Evolutionary conservation across 73 alveolate species (phyloP).

Genomic region (Uronychia setigera): DNA sequence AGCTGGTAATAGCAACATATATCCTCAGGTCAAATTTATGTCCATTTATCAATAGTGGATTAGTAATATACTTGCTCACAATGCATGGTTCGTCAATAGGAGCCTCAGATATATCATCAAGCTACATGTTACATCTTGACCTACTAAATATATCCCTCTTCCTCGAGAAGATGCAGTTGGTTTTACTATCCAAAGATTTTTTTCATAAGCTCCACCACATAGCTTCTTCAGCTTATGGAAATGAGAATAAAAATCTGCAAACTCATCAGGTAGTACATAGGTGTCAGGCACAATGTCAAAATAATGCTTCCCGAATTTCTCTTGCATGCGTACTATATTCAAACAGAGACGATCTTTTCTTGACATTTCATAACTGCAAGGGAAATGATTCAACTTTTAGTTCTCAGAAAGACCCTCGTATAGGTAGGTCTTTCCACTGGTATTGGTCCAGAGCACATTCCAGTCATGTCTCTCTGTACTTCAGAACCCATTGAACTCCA

Average conservation of each 20-base stretch:
- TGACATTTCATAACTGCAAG: slow-evolving; percentile 82
- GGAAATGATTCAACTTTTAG: slow-evolving; percentile 87
- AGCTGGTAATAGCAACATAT: slow-evolving; percentile 85
- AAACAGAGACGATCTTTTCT: slow-evolving; percentile 85
- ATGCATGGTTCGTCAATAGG: slow-evolving; percentile 74
- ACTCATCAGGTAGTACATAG: slow-evolving; percentile 85
- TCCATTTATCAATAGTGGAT: slow-evolving; percentile 86
- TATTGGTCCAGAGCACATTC: slow-evolving; percentile 72
- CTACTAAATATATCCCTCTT: slow-evolving; percentile 82
- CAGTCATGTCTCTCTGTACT: slow-evolving; percentile 74
- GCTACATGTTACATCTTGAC: slow-evolving; percentile 43
- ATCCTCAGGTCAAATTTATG: slow-evolving; percentile 87
- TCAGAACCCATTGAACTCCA: slow-evolving; percentile 55
- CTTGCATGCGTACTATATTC: slow-evolving; percentile 75
- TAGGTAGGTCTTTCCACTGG: slow-evolving; percentile 66
- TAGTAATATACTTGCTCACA: slow-evolving; percentile 77
- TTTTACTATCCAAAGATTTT: slow-evolving; percentile 85
- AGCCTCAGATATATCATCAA: slow-evolving; percentile 75
- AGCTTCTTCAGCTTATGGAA: slow-evolving; percentile 45
- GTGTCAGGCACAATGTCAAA: slow-evolving; percentile 86
- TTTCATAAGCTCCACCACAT: slow-evolving; percentile 54
- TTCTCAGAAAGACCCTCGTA: slow-evolving; percentile 80
- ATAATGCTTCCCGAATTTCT: slow-evolving; percentile 61
- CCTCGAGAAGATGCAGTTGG: slow-evolving; percentile 86
- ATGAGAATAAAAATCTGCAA: slow-evolving; percentile 66